These are phyloP conservation scores for Candida frijolesensis DNA, from an alignment of 1,139 yeast species.

Conservation along the genomic window DNA sequence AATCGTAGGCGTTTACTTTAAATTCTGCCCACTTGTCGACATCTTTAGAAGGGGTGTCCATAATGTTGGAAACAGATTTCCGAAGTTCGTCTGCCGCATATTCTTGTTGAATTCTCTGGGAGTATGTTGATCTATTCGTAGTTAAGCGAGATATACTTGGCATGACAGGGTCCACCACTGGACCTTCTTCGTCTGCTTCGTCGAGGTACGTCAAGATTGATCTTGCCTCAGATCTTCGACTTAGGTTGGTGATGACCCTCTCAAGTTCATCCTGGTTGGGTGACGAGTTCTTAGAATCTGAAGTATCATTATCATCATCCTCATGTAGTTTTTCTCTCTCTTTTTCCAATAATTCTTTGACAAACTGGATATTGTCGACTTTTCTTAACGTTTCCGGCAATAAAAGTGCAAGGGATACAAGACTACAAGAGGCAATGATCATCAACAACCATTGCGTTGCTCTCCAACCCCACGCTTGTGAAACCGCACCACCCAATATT, in stretches of 20 bases:
- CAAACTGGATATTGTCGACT: conserved; percentile 53
- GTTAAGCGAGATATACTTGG: conserved; percentile 40
- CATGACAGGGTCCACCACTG: conserved; percentile 39
- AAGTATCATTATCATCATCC: conserved; percentile 14
- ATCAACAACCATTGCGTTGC: conserved; percentile 88
- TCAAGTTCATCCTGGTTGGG: conserved; percentile 7
- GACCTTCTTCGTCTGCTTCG: conserved; percentile 26
- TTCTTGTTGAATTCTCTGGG: conserved; percentile 31
- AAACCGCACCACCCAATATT: conserved; percentile 76
- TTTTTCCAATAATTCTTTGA: conserved; percentile 37
- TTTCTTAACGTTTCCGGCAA: conserved; percentile 77
- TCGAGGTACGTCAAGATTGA: conserved; percentile 7
- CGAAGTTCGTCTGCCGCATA: conserved; percentile 25
- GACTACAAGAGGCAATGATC: conserved; percentile 60
- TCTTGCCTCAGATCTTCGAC: conserved; percentile 10
- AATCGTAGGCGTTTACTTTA: conserved; percentile 36
- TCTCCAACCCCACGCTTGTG: conserved; percentile 80
- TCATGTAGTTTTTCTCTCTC: conserved; percentile 21
- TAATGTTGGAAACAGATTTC: conserved; percentile 18
- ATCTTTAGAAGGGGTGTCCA: conserved; percentile 2
- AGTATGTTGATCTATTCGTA: conserved; percentile 38
- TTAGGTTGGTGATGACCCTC: conserved; percentile 20
- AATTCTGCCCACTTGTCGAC: conserved; percentile 17
- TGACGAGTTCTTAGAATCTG: not conserved
- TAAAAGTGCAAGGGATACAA: conserved; percentile 50